Evolutionary conservation across 2,329 filamentous ascomycete genomes (phyloP).

Genomic region (Calonectria ilicicola): DNA sequence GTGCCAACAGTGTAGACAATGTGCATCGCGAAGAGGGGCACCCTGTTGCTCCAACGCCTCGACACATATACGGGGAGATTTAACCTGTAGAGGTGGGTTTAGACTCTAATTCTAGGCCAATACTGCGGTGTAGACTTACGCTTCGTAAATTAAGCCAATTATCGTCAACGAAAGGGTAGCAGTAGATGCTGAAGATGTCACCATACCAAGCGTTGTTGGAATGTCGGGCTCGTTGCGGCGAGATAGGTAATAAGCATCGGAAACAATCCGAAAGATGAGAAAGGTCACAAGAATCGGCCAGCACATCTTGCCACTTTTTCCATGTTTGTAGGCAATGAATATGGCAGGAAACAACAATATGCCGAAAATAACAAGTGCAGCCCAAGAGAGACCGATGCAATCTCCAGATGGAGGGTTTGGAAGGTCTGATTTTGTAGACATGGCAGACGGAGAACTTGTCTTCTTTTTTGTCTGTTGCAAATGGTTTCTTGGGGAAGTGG

Average conservation of each 20-base stretch:
- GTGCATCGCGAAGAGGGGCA: background rate
- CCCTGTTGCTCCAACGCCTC: background rate
- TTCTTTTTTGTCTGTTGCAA: no score
- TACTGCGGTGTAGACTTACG: background rate
- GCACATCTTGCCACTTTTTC: slow-evolving; percentile 45
- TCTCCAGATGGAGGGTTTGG: background rate
- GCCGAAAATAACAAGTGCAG: background rate
- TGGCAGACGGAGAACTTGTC: background rate
- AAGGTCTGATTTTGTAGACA: background rate
- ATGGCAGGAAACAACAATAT: background rate
- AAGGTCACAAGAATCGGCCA: slow-evolving; percentile 42
- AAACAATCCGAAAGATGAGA: slow-evolving; percentile 33
- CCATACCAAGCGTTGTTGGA: background rate
- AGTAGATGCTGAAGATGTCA: slow-evolving; percentile 1
- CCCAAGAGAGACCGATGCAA: background rate
- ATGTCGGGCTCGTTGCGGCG: slow-evolving; percentile 11
- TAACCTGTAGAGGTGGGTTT: background rate
- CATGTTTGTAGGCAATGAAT: slow-evolving; percentile 35
- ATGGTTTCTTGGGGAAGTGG: no score
- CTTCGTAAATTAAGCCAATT: slow-evolving; percentile 21
- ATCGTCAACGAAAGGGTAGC: slow-evolving; percentile 6
- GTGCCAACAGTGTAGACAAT: slow-evolving; percentile 4
- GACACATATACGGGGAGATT: background rate
- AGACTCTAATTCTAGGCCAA: background rate
- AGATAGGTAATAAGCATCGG: slow-evolving; percentile 1